Evolutionary conservation across 495 filamentous ascomycete species (phyloP).

Genomic region (Aspergillus sparsus): DNA sequence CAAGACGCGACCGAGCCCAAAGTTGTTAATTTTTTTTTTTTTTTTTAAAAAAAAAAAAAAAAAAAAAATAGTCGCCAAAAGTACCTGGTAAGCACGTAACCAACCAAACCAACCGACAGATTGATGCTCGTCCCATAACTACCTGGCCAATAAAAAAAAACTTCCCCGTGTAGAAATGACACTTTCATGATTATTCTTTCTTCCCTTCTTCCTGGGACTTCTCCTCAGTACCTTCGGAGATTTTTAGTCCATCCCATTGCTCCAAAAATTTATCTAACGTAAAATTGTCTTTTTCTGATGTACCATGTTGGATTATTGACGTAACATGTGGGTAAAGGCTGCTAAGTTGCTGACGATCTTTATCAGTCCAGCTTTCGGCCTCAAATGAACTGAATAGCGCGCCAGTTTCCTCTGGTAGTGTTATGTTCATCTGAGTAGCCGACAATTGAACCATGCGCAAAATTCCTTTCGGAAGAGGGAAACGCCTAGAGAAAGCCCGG

Average conservation of each 20-base stretch:
- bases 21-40: too few relatives aligned
- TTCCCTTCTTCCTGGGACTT: neutral
- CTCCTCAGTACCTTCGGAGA: conserved; percentile 11
- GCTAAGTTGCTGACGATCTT: conserved; percentile 29
- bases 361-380: conserved; percentile 24
- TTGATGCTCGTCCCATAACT: too few relatives aligned
- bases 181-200: neutral
- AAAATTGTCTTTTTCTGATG: conserved; percentile 12
- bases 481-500: conserved; percentile 30
- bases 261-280: conserved; percentile 31
- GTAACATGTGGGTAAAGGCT: conserved; percentile 39
- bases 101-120: too few relatives aligned
- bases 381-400: conserved; percentile 35
- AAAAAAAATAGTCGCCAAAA: too few relatives aligned
- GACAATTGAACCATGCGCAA: conserved; percentile 39
- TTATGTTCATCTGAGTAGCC: conserved; percentile 29
- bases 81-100: too few relatives aligned
- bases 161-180: too few relatives aligned
- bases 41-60: too few relatives aligned
- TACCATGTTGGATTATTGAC: conserved; percentile 19
- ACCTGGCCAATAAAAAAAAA: too few relatives aligned
- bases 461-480: conserved; percentile 36
- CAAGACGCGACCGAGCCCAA: too few relatives aligned
- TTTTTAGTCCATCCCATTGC: conserved; percentile 32
- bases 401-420: conserved; percentile 33